These are phyloP conservation scores for Claviceps lovelessii DNA, from an alignment of 2,329 filamentous ascomycete species.

Conservation along the genomic window DNA sequence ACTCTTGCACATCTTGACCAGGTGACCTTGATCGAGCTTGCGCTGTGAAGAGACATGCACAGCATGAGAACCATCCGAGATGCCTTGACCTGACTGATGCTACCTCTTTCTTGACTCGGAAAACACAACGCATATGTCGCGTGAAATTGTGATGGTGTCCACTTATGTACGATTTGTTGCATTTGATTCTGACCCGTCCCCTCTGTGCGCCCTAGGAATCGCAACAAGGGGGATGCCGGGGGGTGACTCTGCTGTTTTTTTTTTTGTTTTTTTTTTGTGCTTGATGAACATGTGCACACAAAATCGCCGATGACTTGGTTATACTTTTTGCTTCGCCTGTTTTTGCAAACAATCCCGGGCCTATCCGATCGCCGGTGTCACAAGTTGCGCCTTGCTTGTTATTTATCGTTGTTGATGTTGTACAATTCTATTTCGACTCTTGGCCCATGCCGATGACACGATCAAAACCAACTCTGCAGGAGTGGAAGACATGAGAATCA, in stretches of 20 bases:
- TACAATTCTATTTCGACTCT: background rate
- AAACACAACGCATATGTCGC: slow-evolving; percentile 6
- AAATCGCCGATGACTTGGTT: slow-evolving; percentile 1
- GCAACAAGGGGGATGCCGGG: background rate
- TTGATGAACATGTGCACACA: slow-evolving; percentile 2
- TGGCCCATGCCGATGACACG: background rate
- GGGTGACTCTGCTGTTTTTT: background rate
- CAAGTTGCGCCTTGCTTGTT: background rate
- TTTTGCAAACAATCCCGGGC: background rate
- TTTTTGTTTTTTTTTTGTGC: background rate
- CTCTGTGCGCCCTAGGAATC: background rate
- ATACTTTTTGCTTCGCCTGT: background rate
- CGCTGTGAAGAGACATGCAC: slow-evolving; percentile 1
- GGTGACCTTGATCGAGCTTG: slow-evolving; percentile 21
- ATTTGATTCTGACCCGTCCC: slow-evolving; percentile 3
- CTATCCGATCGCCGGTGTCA: background rate
- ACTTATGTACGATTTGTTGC: slow-evolving; percentile 19
- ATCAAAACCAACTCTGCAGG: background rate
- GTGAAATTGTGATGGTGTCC: slow-evolving; percentile 16
- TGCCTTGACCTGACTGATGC: slow-evolving; percentile 21
- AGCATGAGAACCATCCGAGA: slow-evolving; percentile 12
- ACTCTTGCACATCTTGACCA: slow-evolving; percentile 13
- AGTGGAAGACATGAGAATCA: no score
- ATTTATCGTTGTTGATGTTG: background rate
- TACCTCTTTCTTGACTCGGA: slow-evolving; percentile 12